Conservation (phyloP, 1,139 yeast species). For the Taphrina sp. region DNA sequence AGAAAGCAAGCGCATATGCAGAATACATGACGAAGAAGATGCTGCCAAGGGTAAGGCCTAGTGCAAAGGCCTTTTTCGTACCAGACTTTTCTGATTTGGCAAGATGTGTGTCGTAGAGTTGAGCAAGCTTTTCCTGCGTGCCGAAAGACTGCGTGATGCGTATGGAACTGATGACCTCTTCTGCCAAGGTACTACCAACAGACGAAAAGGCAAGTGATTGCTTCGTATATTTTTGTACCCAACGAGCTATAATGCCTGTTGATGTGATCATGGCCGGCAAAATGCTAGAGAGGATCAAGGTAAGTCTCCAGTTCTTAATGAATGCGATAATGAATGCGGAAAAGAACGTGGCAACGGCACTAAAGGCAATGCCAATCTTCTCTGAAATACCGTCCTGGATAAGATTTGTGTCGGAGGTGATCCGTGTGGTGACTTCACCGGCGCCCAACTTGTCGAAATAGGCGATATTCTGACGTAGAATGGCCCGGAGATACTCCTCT, state of each 20-base stretch:
- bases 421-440: constrained; percentile 48
- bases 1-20: constrained; percentile 47
- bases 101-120: constrained; percentile 44
- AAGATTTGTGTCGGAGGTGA: constrained; percentile 48
- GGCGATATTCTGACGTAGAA: constrained; percentile 50
- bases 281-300: constrained; percentile 45
- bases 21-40: constrained; percentile 39
- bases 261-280: constrained; percentile 47
- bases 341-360: constrained; percentile 47
- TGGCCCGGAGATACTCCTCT: constrained; percentile 45
- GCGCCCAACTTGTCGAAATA: constrained; percentile 51
- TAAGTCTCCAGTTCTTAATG: constrained; percentile 47
- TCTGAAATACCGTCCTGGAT: constrained; percentile 52
- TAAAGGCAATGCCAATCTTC: constrained; percentile 47
- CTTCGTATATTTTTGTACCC: constrained; percentile 43
- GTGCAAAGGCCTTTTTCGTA: constrained; percentile 42
- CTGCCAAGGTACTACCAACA: constrained; percentile 48
- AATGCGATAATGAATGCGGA: constrained; percentile 49
- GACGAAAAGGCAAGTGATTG: constrained; percentile 43
- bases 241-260: constrained; percentile 38
- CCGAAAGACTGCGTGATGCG: constrained; percentile 51
- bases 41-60: constrained; percentile 43
- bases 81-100: constrained; percentile 41
- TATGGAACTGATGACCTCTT: constrained; percentile 48
- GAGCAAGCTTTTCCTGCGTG: constrained; percentile 46